Evolutionary conservation across 352 stramenopile species (phyloP), one percentile per base, ranked within the genome.

Genomic region (Albugo laibachii): DNA sequence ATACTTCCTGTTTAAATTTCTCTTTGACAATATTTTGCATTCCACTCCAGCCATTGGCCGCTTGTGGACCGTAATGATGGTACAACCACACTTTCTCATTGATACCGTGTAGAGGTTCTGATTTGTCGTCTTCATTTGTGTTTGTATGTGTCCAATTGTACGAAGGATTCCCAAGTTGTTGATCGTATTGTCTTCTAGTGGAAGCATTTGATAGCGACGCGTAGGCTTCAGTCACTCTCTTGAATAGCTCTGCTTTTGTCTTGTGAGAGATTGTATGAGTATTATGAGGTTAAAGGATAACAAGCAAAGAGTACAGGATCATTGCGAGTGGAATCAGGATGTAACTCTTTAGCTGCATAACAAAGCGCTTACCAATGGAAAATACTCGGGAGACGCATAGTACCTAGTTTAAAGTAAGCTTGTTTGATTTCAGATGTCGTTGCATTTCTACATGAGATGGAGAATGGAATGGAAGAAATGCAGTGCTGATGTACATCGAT

Each of bases 291-390:
- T 14, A 11, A 35, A 20, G 6, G 24, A 8, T 31, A 31, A 31
- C 8, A 31, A 31, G 24, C 24, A 5, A 35, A 12, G 44, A 53
- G 20, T 21, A 73, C 66, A 47, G 61, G 47, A 40, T 91, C 78
- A 49, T 87, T 86, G 42, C 71, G 73, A 1, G 72, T 91, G 31
- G 82, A 75, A 46, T 91, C 78, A n/a, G 78, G 78, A 72, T 88
- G 78, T 50, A 91, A 61, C 19, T 66, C 66, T 56, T 85, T 85
- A 41, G 78, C 77, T 80, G 24, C 24, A 31, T 8, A 8, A 3
- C 8, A 31, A 31, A 31, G 8, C 3, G 3, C 8, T 31, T 31
- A 31, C 24, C 24, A 31, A 31, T 10, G 24, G 24, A 31, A 31
- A 31, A 31, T 8, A 8, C 8, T 3, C 8, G 24, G 3, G 24